A percentile compares a stretch with the other conserved stretches of the same genome.
These are phyloP conservation scores for Trametes polyzona DNA, from an alignment of 1,284 basidiomycete genomes.

Conservation along the genomic window DNA sequence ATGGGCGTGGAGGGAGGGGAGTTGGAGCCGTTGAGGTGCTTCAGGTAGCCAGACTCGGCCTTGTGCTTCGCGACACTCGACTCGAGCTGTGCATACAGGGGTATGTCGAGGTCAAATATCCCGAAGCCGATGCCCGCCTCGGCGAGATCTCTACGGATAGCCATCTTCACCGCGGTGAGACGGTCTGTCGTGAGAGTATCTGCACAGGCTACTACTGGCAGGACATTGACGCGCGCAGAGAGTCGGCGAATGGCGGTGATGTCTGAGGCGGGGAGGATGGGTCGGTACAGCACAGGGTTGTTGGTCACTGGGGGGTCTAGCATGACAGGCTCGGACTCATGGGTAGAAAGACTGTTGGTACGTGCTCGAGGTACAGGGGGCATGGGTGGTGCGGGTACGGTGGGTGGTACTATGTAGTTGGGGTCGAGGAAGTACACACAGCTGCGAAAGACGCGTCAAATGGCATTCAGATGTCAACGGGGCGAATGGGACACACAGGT, in stretches of 20 bases:
- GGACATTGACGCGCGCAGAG: constrained; percentile 91
- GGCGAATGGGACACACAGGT: constrained; percentile 61
- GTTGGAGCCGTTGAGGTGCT: constrained; percentile 52
- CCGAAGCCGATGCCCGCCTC: constrained; percentile 83
- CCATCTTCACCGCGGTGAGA: constrained; percentile 74
- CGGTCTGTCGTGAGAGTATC: constrained; percentile 92
- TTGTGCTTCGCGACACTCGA: constrained; percentile 40
- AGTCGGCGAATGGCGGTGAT: constrained; percentile 89
- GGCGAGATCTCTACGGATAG: constrained; percentile 76
- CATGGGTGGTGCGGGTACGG: constrained; percentile 60
- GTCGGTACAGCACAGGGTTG: constrained; percentile 65
- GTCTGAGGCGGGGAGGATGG: constrained; percentile 75
- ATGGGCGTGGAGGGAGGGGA: constrained; percentile 69
- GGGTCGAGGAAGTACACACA: constrained; percentile 84
- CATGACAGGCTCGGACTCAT: constrained; percentile 72
- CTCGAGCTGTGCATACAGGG: constrained; percentile 48
- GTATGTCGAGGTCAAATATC: constrained; percentile 74
- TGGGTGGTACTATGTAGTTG: constrained; percentile 70
- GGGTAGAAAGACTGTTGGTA: constrained; percentile 68
- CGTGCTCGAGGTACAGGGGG: constrained; percentile 67
- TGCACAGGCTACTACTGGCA: constrained; percentile 92
- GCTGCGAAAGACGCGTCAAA: constrained; percentile 39
- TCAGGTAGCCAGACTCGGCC: constrained; percentile 54
- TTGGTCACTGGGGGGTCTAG: constrained; percentile 77
- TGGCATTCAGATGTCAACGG: neutral